Conservation (phyloP, 495 filamentous ascomycete genomes). For the Hypoxylon perforatum region DNA sequence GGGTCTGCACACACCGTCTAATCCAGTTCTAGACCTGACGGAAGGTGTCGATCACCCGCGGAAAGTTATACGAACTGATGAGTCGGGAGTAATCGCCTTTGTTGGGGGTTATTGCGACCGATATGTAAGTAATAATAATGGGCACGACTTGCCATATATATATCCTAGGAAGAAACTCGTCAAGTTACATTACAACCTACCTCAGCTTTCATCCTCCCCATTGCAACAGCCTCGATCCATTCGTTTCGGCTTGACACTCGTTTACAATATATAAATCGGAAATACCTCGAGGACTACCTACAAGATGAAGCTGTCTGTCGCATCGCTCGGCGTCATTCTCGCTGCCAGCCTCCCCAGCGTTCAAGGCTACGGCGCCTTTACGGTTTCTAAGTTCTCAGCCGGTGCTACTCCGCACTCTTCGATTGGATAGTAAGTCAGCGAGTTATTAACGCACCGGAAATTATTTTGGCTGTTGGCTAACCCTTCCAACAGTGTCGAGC, state of each 20-base stretch:
- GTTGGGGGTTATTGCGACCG: neutral
- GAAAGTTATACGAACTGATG: neutral
- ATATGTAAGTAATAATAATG: constrained; percentile 1
- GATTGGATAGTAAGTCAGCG: constrained; percentile 28
- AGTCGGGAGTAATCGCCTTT: constrained; percentile 3
- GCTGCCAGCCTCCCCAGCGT: constrained; percentile 22
- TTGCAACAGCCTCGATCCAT: constrained; percentile 2
- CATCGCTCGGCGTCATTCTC: constrained; percentile 20
- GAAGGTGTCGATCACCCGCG: constrained; percentile 19
- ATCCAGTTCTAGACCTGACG: constrained; percentile 1
- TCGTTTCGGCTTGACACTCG: constrained; percentile 7
- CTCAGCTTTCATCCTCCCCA: neutral
- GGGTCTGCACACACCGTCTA: constrained; percentile 1
- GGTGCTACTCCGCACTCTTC: constrained; percentile 36
- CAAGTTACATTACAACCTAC: neutral
- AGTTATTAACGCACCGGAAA: neutral
- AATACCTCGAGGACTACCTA: neutral
- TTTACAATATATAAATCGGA: neutral
- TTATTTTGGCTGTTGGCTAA: constrained; percentile 8
- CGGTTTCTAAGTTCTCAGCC: constrained; percentile 26
- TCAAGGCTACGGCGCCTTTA: constrained; percentile 12
- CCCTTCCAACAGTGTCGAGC: constrained; percentile 12
- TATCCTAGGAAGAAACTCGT: constrained; percentile 5
- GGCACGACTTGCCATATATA: constrained; percentile 20
- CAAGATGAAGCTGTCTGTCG: constrained; percentile 34